Evolutionary conservation across 73 alveolate genomes (phyloP).

Genomic region (Effrenium voratum): DNA sequence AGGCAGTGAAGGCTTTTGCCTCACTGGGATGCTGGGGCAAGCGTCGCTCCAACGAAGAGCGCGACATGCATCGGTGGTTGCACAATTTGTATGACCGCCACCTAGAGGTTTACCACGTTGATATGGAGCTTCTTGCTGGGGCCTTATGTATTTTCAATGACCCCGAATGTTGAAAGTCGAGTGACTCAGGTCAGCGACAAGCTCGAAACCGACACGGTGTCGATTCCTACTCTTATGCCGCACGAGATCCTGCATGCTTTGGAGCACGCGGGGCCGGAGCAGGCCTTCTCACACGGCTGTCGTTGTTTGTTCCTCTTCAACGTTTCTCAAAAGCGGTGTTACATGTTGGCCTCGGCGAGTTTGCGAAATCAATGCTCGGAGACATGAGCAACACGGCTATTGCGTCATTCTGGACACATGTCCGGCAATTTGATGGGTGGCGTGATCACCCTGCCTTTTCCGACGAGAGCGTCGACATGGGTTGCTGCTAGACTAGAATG

Average conservation of each 20-base stretch:
- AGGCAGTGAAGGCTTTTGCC: background rate
- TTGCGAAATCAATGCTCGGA: slow-evolving; percentile 9
- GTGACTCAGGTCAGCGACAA: background rate
- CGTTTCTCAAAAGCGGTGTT: background rate
- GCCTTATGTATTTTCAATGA: background rate
- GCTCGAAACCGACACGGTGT: background rate
- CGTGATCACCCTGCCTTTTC: background rate
- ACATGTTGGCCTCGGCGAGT: background rate
- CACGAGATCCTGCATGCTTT: background rate
- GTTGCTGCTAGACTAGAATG: background rate
- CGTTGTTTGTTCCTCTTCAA: too few relatives aligned
- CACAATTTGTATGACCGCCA: background rate
- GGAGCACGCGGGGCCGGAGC: background rate
- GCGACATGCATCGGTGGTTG: slow-evolving; percentile 62
- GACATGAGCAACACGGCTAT: background rate
- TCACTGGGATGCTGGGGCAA: slow-evolving; percentile 29
- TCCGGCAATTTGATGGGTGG: background rate
- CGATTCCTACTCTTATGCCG: background rate
- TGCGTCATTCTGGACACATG: slow-evolving; percentile 22
- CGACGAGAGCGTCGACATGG: background rate
- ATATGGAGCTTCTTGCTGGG: background rate
- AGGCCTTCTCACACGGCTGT: background rate
- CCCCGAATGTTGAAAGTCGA: background rate
- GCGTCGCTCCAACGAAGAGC: background rate
- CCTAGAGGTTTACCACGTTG: background rate